These are phyloP conservation scores for Inonotus obliquus DNA, from an alignment of 1,284 basidiomycete species.

Conservation along the genomic window DNA sequence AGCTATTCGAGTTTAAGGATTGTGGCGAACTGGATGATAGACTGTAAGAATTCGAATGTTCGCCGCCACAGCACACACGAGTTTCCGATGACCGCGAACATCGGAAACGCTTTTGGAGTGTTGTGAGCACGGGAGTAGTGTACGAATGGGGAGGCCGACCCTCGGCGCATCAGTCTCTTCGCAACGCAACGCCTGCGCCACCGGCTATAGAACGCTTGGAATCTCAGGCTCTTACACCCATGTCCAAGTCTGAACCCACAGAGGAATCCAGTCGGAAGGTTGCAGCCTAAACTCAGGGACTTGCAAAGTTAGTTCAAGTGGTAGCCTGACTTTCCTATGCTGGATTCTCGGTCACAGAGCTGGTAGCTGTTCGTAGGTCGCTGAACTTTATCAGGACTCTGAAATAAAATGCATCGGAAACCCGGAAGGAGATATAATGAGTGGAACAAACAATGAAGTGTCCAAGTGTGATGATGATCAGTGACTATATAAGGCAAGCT, in stretches of 20 bases:
- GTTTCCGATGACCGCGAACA: neutral
- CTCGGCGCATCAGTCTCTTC: neutral
- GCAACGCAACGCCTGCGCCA: neutral
- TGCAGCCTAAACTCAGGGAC: too few species aligned
- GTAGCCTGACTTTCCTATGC: too few species aligned
- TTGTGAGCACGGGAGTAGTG: neutral
- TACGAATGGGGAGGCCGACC: neutral
- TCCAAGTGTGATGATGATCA: too few species aligned
- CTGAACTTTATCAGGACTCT: too few species aligned
- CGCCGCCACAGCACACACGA: neutral
- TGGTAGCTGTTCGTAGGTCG: too few species aligned
- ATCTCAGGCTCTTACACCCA: too few species aligned
- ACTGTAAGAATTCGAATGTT: neutral
- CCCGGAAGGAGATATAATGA: neutral
- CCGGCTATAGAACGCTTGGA: neutral
- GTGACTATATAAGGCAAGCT: too few species aligned
- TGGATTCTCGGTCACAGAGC: too few species aligned
- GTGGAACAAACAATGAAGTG: too few species aligned
- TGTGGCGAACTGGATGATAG: neutral
- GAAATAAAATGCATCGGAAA: neutral
- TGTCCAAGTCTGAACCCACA: neutral
- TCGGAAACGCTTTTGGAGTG: neutral
- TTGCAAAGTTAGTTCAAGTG: too few species aligned
- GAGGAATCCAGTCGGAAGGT: neutral
- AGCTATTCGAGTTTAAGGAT: neutral